Evolutionary conservation across 345 rosid species (phyloP).

Genomic region (Carallia brachiata): DNA sequence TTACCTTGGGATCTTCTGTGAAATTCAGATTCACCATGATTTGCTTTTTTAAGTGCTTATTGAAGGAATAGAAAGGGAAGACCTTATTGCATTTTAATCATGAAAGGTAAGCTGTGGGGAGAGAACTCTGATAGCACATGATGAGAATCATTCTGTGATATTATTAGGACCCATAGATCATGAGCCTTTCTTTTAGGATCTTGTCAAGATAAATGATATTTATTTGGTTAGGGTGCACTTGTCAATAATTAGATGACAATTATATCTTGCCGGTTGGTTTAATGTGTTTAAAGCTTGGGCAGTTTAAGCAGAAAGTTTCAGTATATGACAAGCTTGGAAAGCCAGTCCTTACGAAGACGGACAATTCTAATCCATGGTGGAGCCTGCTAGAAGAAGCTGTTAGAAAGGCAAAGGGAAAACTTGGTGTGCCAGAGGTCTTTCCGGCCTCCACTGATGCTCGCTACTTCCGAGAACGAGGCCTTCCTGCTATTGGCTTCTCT

Average conservation of each 20-base stretch:
- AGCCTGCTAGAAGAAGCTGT: constrained; percentile 70
- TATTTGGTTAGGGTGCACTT: too few relatives aligned
- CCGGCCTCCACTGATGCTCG: constrained; percentile 90
- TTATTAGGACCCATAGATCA: too few relatives aligned
- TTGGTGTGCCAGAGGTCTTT: constrained; percentile 77
- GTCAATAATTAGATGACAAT: not conserved
- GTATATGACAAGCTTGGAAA: constrained; percentile 40
- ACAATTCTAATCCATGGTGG: constrained; percentile 91
- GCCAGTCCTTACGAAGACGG: constrained; percentile 58
- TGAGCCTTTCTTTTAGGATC: too few relatives aligned
- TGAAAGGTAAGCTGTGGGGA: too few relatives aligned
- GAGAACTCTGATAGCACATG: too few relatives aligned
- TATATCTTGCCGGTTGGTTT: constrained; percentile 11
- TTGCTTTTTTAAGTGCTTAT: not conserved
- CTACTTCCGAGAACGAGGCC: constrained; percentile 58
- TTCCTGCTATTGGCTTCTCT: constrained; percentile 89
- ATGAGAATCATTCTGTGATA: too few relatives aligned
- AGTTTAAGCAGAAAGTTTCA: constrained; percentile 75
- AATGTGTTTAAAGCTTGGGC: constrained; percentile 41
- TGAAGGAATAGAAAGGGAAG: not conserved
- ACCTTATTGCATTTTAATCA: not conserved
- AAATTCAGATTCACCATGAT: not conserved
- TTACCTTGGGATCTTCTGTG: not conserved
- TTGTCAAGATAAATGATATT: too few relatives aligned
- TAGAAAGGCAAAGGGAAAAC: constrained; percentile 63